These are phyloP conservation scores for Pyrenochaeta sp. DNA, from an alignment of 2,329 filamentous ascomycete species.

Conservation along the genomic window DNA sequence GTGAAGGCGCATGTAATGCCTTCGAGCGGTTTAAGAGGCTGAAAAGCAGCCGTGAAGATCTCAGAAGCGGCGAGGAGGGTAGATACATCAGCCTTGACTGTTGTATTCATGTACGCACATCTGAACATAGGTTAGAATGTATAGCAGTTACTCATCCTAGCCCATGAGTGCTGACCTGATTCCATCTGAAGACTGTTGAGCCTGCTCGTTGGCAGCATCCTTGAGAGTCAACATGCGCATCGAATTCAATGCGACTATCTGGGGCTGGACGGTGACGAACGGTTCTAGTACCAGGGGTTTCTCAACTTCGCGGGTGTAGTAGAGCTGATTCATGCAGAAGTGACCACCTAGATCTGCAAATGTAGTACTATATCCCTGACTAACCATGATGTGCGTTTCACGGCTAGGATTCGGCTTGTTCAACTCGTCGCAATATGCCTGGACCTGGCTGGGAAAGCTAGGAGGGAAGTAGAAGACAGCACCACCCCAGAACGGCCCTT, in stretches of 20 bases:
- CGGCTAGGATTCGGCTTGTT: constrained; percentile 38
- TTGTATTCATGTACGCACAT: constrained; percentile 17
- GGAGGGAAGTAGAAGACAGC: constrained; percentile 16
- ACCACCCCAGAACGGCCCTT: constrained; percentile 23
- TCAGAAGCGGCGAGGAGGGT: constrained; percentile 14
- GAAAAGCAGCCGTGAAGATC: constrained; percentile 15
- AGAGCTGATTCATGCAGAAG: constrained; percentile 11
- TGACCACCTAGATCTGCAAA: constrained; percentile 9
- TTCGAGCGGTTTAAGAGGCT: constrained; percentile 10
- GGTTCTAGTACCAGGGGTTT: constrained; percentile 12
- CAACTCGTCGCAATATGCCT: constrained; percentile 30
- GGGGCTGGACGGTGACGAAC: constrained; percentile 9
- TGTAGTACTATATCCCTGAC: constrained; percentile 1
- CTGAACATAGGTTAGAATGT: constrained; percentile 1
- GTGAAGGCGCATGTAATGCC: constrained; percentile 20
- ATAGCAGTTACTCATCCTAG: no score
- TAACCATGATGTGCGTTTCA: constrained; percentile 17
- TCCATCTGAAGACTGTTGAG: constrained; percentile 4
- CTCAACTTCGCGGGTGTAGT: constrained; percentile 13
- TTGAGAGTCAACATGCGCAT: constrained; percentile 17
- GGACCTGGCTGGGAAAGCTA: constrained; percentile 8
- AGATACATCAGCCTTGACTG: constrained; percentile 14
- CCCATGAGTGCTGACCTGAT: constrained; percentile 1
- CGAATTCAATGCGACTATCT: constrained; percentile 18
- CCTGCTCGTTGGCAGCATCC: constrained; percentile 16